Percentiles rank a stretch among this genome's conserved stretches.
Evolutionary conservation across 163 green algal species (phyloP).

Genomic region (Volvox carteri): DNA sequence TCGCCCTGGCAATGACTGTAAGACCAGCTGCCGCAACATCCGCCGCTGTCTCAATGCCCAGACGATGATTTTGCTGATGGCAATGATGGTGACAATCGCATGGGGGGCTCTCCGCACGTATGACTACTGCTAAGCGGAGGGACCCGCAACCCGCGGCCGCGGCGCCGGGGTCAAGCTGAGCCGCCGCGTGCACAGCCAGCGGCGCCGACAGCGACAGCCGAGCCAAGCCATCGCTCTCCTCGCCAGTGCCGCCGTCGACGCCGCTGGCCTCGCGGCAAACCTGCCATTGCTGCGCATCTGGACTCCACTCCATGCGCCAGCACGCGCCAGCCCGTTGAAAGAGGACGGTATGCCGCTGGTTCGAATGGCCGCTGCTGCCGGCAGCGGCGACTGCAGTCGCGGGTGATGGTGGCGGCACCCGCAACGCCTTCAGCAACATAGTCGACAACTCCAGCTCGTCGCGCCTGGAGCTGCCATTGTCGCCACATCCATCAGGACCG

Average conservation of each 20-base stretch:
- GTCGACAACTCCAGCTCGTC: conserved; percentile 2
- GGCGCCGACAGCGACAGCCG: neutral
- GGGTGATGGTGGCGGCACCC: neutral
- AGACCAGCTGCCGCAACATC: neutral
- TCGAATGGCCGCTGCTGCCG: no score
- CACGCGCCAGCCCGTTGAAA: neutral
- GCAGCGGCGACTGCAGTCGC: neutral
- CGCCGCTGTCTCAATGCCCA: neutral
- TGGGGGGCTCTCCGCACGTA: neutral
- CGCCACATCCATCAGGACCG: neutral
- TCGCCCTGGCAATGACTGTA: conserved; percentile 37
- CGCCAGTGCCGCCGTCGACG: neutral
- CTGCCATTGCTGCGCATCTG: conserved; percentile 6
- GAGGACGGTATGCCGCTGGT: neutral
- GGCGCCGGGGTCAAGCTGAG: conserved; percentile 21
- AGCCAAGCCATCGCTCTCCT: neutral
- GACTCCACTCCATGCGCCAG: conserved; percentile 32
- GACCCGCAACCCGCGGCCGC: neutral
- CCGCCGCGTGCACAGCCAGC: conserved; percentile 1
- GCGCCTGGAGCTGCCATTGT: neutral
- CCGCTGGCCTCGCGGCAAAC: neutral
- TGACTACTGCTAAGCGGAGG: neutral
- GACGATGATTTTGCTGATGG: no score
- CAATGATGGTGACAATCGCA: no score
- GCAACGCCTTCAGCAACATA: conserved; percentile 24